Conservation (phyloP, 2,329 filamentous ascomycete genomes). For the Curvularia verruculosa region DNA sequence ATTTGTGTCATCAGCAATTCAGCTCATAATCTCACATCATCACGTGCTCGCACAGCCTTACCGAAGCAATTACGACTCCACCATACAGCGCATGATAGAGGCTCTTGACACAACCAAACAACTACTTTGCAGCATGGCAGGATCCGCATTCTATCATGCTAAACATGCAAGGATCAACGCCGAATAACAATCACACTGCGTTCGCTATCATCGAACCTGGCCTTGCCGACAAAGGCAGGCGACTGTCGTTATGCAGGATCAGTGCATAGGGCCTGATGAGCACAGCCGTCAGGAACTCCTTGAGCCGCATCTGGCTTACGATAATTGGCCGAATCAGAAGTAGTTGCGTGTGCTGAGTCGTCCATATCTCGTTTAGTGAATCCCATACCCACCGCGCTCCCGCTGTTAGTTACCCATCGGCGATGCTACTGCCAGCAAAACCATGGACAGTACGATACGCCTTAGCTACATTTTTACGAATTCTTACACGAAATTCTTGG, state of each 20-base stretch:
- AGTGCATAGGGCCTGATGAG: neutral
- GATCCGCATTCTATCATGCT: neutral
- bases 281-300: slow-evolving; percentile 8
- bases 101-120: neutral
- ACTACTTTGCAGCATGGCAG: neutral
- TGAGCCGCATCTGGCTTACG: slow-evolving; percentile 5
- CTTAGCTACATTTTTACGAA: neutral
- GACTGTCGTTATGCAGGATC: neutral
- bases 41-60: neutral
- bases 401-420: neutral
- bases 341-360: neutral
- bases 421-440: neutral
- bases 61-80: too few relatives aligned
- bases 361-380: slow-evolving; percentile 2
- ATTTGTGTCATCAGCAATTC: too few relatives aligned
- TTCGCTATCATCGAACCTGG: neutral
- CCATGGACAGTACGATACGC: neutral
- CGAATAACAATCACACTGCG: neutral
- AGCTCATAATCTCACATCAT: neutral
- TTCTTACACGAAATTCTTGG: too few relatives aligned
- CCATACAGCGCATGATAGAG: neutral
- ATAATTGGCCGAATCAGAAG: slow-evolving; percentile 6
- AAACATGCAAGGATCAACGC: neutral
- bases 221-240: neutral
- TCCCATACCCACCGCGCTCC: slow-evolving; percentile 6